phyloP scores from a whole-genome alignment of 176 grass and related monocot genomes.

The Triticum turgidum region DNA sequence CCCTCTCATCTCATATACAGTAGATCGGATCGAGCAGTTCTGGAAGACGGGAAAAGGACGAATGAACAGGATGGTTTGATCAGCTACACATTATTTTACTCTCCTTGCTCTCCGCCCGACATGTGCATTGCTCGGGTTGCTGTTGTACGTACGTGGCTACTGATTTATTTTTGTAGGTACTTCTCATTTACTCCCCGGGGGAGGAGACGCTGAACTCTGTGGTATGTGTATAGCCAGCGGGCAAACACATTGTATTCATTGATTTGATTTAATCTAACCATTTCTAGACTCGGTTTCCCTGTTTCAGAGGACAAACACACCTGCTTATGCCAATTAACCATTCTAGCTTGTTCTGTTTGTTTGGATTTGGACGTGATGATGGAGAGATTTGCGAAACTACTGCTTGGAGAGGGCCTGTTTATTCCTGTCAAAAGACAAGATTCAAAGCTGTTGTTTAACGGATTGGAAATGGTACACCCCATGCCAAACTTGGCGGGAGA shows the following conservation, averaged over 20 bases:
- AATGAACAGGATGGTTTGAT: conserved; percentile 1
- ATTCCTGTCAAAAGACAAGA: too few relatives aligned
- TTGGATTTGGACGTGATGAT: conserved; percentile 60
- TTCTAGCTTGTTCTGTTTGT: too few relatives aligned
- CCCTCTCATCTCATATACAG: not conserved
- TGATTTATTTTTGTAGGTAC: conserved; percentile 15
- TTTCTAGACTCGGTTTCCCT: not conserved
- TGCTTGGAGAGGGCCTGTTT: conserved; percentile 84
- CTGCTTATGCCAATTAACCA: too few relatives aligned
- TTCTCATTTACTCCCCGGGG: conserved; percentile 19
- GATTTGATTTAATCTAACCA: conserved; percentile 28
- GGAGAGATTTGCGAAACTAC: conserved; percentile 82
- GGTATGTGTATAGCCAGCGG: conserved; percentile 11
- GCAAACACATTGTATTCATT: conserved; percentile 33
- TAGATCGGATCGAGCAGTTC: not conserved
- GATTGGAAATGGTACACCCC: too few relatives aligned
- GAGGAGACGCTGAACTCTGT: not conserved
- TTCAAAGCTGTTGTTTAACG: too few relatives aligned
- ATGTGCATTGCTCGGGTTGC: not conserved
- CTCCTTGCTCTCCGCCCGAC: not conserved
- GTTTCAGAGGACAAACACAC: not conserved
- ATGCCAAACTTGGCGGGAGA: too few relatives aligned
- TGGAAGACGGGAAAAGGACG: not conserved
- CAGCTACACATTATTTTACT: not conserved
- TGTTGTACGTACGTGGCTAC: conserved; percentile 29